Percentiles rank a stretch among this genome's conserved stretches.
Conservation (phyloP, 2,329 filamentous ascomycete genomes). For the Fusarium pseudograminearum region DNA sequence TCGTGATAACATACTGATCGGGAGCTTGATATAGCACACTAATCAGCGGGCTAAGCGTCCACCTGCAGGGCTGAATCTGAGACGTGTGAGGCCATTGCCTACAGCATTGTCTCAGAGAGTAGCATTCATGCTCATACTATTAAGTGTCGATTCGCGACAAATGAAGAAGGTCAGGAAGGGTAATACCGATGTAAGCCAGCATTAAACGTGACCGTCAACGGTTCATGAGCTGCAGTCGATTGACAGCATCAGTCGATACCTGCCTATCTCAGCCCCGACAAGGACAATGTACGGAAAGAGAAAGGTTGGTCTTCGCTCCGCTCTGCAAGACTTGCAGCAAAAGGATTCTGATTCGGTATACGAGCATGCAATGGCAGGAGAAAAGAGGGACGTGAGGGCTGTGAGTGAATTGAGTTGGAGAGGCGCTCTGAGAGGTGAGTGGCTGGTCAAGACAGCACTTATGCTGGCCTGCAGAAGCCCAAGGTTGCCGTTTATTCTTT, state of each 20-base stretch:
- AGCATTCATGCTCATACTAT: neutral
- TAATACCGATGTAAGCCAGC: conserved; percentile 10
- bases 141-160: neutral
- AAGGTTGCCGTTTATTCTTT: conserved; percentile 34
- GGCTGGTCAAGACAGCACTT: conserved; percentile 34
- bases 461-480: conserved; percentile 36
- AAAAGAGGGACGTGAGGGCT: conserved; percentile 35
- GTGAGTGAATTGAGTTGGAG: conserved; percentile 32
- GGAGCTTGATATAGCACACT: conserved; percentile 13
- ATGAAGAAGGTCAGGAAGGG: neutral
- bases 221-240: conserved; percentile 13
- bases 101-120: conserved; percentile 15
- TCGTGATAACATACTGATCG: conserved; percentile 24
- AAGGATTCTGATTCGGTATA: conserved; percentile 41
- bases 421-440: conserved; percentile 41
- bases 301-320: conserved; percentile 30
- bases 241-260: conserved; percentile 18
- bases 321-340: conserved; percentile 41
- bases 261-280: conserved; percentile 36
- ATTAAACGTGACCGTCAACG: neutral
- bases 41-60: conserved; percentile 30
- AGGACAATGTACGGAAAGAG: conserved; percentile 5
- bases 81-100: conserved; percentile 37
- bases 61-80: conserved; percentile 36
- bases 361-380: conserved; percentile 37